phyloP scores from a whole-genome alignment of 139 green algal species.

The Picochlorum sp. region DNA sequence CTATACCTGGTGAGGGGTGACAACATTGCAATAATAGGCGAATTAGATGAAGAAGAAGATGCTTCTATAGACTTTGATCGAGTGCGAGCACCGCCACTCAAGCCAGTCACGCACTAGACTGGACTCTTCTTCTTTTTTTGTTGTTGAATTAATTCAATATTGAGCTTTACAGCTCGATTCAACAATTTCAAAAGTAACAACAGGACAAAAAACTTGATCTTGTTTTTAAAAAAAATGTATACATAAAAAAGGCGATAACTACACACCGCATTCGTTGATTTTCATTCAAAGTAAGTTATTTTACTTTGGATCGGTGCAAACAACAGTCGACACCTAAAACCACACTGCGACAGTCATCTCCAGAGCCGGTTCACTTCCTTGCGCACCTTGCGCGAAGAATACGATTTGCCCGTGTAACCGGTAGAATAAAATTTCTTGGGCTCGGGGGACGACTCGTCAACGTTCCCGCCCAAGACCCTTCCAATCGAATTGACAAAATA shows the following conservation, averaged over 20 bases:
- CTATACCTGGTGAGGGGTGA: conserved; percentile 90
- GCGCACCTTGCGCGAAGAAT: neutral
- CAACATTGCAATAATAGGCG: conserved; percentile 90
- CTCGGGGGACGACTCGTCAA: neutral
- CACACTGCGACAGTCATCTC: too few species aligned
- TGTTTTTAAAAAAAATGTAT: too few species aligned
- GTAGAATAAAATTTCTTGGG: neutral
- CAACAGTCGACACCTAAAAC: too few species aligned
- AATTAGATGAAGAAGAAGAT: conserved; percentile 86
- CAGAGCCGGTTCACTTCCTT: neutral
- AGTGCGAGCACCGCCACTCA: conserved; percentile 62
- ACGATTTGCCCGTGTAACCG: neutral
- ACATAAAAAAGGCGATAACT: too few species aligned
- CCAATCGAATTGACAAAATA: neutral
- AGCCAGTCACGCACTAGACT: conserved; percentile 59
- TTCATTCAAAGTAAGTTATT: too few species aligned
- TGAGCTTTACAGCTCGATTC: too few species aligned
- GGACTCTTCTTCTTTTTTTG: neutral
- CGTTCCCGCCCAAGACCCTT: neutral
- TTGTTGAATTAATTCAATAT: too few species aligned
- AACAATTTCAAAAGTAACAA: too few species aligned
- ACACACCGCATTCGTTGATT: too few species aligned
- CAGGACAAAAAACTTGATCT: too few species aligned
- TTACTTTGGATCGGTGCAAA: too few species aligned
- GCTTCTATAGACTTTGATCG: conserved; percentile 47